Evolutionary conservation across 768 basidiomycete genomes (phyloP), one percentile per base, ranked within the genome.

Genomic region (Russula virescens): DNA sequence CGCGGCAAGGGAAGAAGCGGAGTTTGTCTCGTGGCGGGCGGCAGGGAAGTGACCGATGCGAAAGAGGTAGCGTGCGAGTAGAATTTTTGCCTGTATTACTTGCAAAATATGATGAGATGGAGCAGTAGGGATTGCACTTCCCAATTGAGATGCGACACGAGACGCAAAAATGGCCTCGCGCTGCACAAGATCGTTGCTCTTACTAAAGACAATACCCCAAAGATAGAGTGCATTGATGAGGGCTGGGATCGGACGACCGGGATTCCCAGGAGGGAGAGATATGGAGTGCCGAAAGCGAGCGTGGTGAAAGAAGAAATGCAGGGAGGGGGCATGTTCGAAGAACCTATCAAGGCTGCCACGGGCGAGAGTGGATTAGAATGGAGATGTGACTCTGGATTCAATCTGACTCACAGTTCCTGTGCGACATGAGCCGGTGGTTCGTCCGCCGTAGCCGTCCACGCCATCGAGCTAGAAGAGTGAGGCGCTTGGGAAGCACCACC

Each of bases 281-380:
- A 63, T n/a, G 14, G 75, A 69, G 5, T 75, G 55, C 19, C 72
- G 73, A 60, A 88, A 82, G 4, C 83, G 79, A 6, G 72, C 66
- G 3, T 73, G 49, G 64, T 83, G 72, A 59, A 91, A 80, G 72
- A 89, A 91, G 69, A 90, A 84, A 5, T 86, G 86, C 61, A 88
- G 78, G 66, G 84, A 79, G 40, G 76, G 70, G 0, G 81, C 78
- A 66, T 88, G 78, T 18, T 80, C 81, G 13, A 84, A 70, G 69
- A 92, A 85, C 28, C 75, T 75, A 68, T 85, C 81, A 4, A 87
- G 70, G 42, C 87, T 89, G 54, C 19, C 40, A 38, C 21, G 21
- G 14, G 6, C 13, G 8, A 54, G 2, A n/a, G 45, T 31, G n/a
- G n/a, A 21, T 53, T 18, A 53, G 40, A 35, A 19, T 23, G 40